A percentile compares a stretch with the other conserved stretches of the same genome.
Evolutionary conservation across 2,329 filamentous ascomycete species (phyloP).

Genomic region (Sclerotinia sclerotiorum): DNA sequence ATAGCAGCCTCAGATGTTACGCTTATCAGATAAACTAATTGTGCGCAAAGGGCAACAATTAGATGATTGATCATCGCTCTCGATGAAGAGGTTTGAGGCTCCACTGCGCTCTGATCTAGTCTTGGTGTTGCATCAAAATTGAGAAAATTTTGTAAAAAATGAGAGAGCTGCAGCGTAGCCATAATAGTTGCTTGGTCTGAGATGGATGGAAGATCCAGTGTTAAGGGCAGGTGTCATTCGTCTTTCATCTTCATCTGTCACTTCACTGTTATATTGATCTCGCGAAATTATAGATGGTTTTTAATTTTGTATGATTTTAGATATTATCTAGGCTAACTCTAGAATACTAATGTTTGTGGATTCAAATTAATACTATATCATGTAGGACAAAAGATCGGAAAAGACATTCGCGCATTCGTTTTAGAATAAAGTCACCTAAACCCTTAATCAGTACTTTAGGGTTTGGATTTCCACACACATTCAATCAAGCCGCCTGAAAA

Average conservation of each 20-base stretch:
- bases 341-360: background rate
- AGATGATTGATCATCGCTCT: background rate
- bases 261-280: background rate
- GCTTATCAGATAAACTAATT: too few species aligned
- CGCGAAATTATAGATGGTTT: background rate
- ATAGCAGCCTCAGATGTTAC: background rate
- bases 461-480: background rate
- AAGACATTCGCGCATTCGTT: too few species aligned
- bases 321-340: background rate
- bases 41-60: background rate
- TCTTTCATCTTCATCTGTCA: background rate
- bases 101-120: background rate
- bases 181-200: background rate
- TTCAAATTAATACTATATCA: background rate
- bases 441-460: too few species aligned
- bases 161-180: background rate
- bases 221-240: too few species aligned
- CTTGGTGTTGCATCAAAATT: background rate
- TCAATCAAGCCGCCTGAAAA: background rate
- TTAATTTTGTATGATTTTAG: background rate
- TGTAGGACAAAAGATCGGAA: accelerated
- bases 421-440: background rate
- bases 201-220: background rate
- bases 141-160: background rate
- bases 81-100: background rate